These are phyloP conservation scores for Canavalia gladiata DNA, from an alignment of 306 rosid species.

Conservation along the genomic window DNA sequence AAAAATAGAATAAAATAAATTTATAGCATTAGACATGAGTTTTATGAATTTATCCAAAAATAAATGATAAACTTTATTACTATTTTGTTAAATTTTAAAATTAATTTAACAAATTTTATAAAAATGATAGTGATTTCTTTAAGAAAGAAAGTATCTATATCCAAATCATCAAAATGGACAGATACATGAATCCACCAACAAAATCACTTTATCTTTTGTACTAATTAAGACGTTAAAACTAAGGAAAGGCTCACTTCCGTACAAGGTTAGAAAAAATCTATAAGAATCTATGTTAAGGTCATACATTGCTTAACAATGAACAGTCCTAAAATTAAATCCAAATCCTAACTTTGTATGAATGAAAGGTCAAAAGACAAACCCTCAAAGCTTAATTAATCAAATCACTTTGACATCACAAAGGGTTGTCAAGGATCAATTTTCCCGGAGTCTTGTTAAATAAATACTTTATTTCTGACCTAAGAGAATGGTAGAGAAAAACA, in stretches of 20 bases:
- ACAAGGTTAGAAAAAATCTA: no score
- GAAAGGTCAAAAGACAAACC: neutral
- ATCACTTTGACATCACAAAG: conserved; percentile 12
- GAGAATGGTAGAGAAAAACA: conserved; percentile 14
- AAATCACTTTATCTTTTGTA: no score
- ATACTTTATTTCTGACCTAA: neutral
- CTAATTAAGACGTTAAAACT: no score
- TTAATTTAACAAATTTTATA: no score
- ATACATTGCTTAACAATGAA: neutral
- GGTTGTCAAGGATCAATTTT: conserved; percentile 9
- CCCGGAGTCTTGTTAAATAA: neutral
- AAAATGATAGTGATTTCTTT: no score
- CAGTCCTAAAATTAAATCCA: neutral
- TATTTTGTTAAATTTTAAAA: no score
- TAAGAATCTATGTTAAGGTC: neutral
- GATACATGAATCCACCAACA: no score
- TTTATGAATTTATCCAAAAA: no score
- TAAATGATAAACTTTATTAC: no score
- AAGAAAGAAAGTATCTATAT: neutral
- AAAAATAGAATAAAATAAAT: no score
- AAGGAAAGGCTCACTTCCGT: no score
- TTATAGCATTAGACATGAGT: no score
- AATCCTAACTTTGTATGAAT: neutral
- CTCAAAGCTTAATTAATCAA: neutral
- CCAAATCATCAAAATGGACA: neutral